Evolutionary conservation across 2,329 filamentous ascomycete species (phyloP).

Genomic region (Penicillium capsulatum): DNA sequence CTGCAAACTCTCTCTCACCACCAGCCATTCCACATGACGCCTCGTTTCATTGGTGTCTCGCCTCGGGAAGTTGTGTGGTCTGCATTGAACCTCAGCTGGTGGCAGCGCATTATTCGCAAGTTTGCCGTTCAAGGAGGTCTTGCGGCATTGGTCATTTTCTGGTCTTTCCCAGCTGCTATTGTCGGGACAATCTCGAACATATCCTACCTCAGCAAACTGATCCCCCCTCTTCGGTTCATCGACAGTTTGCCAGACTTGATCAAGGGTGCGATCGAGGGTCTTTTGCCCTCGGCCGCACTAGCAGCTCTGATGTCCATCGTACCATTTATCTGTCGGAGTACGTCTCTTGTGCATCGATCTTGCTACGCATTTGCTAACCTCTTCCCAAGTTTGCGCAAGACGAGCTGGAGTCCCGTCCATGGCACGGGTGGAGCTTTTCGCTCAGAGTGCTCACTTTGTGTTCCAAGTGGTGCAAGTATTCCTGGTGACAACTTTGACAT

Average conservation of each 20-base stretch:
- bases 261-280: slow-evolving; percentile 75
- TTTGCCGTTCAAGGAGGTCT: slow-evolving; percentile 67
- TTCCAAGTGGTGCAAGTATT: slow-evolving; percentile 79
- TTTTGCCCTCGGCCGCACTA: slow-evolving; percentile 74
- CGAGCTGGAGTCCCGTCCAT: slow-evolving; percentile 74
- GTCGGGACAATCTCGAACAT: slow-evolving; percentile 89
- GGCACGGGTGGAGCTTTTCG: slow-evolving; percentile 78
- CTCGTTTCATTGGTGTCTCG: slow-evolving; percentile 77
- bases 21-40: slow-evolving; percentile 78
- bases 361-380: not conserved
- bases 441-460: slow-evolving; percentile 81
- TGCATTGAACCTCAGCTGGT: slow-evolving; percentile 75
- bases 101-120: slow-evolving; percentile 70
- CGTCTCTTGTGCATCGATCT: slow-evolving; percentile 26
- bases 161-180: slow-evolving; percentile 69
- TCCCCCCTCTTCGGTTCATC: slow-evolving; percentile 69
- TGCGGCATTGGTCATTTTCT: slow-evolving; percentile 77
- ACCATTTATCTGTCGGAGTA: slow-evolving; percentile 73
- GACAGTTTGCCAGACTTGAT: slow-evolving; percentile 64
- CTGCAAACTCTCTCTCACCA: slow-evolving; percentile 82
- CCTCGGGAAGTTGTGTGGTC: slow-evolving; percentile 87
- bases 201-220: slow-evolving; percentile 53
- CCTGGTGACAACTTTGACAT: slow-evolving; percentile 76
- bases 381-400: slow-evolving; percentile 63
- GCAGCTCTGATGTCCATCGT: slow-evolving; percentile 83